These are phyloP conservation scores for Clarkia xantiana DNA, from an alignment of 345 rosid species.

Conservation along the genomic window DNA sequence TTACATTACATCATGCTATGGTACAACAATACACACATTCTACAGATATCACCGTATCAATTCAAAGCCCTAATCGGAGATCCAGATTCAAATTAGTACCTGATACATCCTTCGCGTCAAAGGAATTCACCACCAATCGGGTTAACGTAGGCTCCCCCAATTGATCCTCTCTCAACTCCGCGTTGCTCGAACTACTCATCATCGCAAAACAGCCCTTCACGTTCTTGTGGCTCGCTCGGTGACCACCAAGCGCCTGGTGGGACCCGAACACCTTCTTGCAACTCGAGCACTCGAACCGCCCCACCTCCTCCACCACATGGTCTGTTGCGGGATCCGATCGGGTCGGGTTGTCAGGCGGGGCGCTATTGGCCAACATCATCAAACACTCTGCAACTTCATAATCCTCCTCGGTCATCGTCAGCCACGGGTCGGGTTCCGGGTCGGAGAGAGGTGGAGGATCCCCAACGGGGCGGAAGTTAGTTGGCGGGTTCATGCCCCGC, in stretches of 20 bases:
- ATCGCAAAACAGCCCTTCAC: conserved; percentile 70
- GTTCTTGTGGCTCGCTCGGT: conserved; percentile 76
- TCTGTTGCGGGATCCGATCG: no score
- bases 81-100: no score
- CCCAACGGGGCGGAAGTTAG: conserved; percentile 7
- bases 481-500: conserved; percentile 72
- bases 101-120: no score
- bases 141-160: no score
- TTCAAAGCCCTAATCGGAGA: no score
- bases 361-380: conserved; percentile 29
- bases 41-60: no score
- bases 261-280: conserved; percentile 81
- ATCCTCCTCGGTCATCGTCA: conserved; percentile 35
- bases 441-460: conserved; percentile 5
- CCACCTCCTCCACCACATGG: neutral
- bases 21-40: no score
- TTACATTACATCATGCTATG: no score
- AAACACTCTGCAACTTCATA: conserved; percentile 62
- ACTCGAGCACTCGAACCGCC: conserved; percentile 50
- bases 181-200: conserved; percentile 22
- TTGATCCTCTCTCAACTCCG: neutral
- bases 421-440: conserved; percentile 3
- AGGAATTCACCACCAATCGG: no score
- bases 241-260: conserved; percentile 84
- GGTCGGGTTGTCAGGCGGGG: neutral